Base-by-base conservation (phyloP, 2,329 filamentous ascomycete genomes). In the Phaeomoniella chlamydospora region DNA sequence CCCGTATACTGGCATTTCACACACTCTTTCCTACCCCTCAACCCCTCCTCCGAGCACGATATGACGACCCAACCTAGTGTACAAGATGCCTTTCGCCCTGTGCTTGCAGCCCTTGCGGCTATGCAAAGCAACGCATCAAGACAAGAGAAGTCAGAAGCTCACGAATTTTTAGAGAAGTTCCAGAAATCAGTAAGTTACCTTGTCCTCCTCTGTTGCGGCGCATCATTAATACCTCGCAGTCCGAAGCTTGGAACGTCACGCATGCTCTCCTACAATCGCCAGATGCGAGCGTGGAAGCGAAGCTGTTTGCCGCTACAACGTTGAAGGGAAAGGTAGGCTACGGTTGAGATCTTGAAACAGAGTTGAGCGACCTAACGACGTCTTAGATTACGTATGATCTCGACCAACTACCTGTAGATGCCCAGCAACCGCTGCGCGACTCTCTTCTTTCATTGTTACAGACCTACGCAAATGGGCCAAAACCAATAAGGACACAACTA, bases 331-430 rank as follows among this genome's bases (percentile, higher is more conserved):
- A 98, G 79, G 90, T 96, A 67, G 46, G 40, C 30, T 39, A 19
- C 34, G 34, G n/a, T n/a, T 16, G 32, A 19, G 4, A 15, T 14
- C 31, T 15, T 35, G 17, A 35, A 40, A 15, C n/a, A 39, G 34
- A n/a, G n/a, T n/a, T n/a, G n/a, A n/a, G n/a, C n/a, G n/a, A 34
- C 18, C 9, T 22, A 22, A 56, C 42, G 32, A 45, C 43, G 36
- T 33, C 54, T n/a, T 26, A 98, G 90, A 94, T 98, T 49, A 87
- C 87, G 46, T 98, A 94, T 59, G 90, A 98, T 62, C 74, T 96
- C 37, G 72, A 88, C 44, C 88, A 96, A 65, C 73, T 98, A 35
- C 78, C 86, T 10, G 66, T 77, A 42, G 72, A 74, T 49, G 77
- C 88, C 43, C 69, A 92, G 33, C 66, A 77, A 26, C 74, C 77